Conservation (phyloP, 257 asterid species). For the Solanum tarijense region DNA sequence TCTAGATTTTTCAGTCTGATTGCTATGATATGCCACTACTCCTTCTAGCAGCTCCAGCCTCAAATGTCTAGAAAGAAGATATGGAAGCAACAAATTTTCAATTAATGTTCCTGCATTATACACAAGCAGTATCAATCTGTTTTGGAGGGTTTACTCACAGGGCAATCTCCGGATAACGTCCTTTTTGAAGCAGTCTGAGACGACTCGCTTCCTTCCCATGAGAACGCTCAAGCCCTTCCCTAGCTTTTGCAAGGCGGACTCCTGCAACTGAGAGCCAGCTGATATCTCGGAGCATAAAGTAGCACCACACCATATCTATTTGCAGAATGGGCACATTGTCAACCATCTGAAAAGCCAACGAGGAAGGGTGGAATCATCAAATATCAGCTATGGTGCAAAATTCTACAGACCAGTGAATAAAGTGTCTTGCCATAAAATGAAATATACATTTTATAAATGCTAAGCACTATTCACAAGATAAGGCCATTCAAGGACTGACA, state of each 20-base stretch:
- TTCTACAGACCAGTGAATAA: background rate
- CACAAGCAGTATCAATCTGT: background rate
- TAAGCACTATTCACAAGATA: background rate
- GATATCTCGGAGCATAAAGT: constrained; percentile 86
- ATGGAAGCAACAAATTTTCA: background rate
- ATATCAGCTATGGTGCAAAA: background rate
- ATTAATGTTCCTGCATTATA: background rate
- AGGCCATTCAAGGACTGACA: background rate
- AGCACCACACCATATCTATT: constrained; percentile 99
- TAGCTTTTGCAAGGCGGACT: constrained; percentile 70
- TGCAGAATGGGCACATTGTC: constrained; percentile 87
- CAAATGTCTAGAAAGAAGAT: constrained; percentile 43
- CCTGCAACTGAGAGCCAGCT: constrained; percentile 90
- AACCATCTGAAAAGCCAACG: constrained; percentile 53
- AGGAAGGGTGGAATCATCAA: constrained; percentile 1
- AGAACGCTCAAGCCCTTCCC: constrained; percentile 87
- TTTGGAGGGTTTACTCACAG: constrained; percentile 31
- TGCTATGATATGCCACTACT: constrained; percentile 74
- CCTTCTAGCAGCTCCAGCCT: constrained; percentile 92
- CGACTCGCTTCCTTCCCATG: constrained; percentile 92
- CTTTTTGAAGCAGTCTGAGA: constrained; percentile 75
- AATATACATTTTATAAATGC: background rate
- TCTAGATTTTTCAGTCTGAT: constrained; percentile 57
- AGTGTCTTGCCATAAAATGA: background rate
- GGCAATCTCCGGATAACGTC: constrained; percentile 73